Percentiles rank a stretch among this genome's conserved stretches.
phyloP scores from a whole-genome alignment of 1,139 yeast genomes.

The Blastobotrys apis region DNA sequence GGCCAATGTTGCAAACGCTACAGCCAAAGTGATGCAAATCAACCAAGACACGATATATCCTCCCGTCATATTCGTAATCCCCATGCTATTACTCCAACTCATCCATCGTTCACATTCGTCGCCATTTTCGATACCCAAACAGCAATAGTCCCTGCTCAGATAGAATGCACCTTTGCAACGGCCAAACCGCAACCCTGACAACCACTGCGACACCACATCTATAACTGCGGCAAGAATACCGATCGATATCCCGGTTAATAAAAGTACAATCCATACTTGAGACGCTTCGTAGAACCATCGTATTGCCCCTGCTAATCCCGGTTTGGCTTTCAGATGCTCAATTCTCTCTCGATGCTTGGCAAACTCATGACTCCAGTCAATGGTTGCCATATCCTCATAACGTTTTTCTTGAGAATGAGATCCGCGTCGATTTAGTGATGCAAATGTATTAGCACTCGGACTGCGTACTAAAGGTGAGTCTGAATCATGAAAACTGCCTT shows the following conservation, averaged over 20 bases:
- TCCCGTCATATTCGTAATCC: conserved; percentile 27
- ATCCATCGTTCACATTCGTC: conserved; percentile 40
- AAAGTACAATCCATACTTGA: conserved; percentile 53
- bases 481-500: not conserved
- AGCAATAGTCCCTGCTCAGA: conserved; percentile 38
- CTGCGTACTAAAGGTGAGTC: not conserved
- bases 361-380: conserved; percentile 44
- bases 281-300: conserved; percentile 17
- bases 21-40: conserved; percentile 37
- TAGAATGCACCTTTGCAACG: conserved; percentile 41
- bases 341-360: conserved; percentile 27
- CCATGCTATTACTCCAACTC: conserved; percentile 38
- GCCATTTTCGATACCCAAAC: conserved; percentile 34
- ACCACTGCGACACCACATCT: conserved; percentile 58
- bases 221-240: conserved; percentile 59
- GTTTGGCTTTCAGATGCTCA: conserved; percentile 18
- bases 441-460: too few relatives aligned
- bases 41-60: conserved; percentile 35
- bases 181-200: conserved; percentile 57
- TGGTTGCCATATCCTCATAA: conserved; percentile 37
- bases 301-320: conserved; percentile 19
- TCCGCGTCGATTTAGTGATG: too few relatives aligned
- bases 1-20: conserved; percentile 32
- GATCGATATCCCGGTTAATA: conserved; percentile 50
- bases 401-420: too few relatives aligned